phyloP scores from a whole-genome alignment of 1,139 yeast species.

The Candida anutae region DNA sequence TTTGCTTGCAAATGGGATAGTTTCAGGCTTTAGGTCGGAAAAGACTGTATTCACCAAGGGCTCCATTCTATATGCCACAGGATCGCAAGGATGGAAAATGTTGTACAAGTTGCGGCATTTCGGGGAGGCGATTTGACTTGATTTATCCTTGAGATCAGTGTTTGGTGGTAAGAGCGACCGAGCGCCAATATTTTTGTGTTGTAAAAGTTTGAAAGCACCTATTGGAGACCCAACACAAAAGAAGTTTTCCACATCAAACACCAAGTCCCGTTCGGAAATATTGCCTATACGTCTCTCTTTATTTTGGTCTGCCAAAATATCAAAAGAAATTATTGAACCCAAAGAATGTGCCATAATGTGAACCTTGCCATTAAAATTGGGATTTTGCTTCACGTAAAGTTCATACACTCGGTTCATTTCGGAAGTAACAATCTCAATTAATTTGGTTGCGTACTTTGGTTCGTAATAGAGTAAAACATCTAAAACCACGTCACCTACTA shows the following conservation, averaged over 20 bases:
- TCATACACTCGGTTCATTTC: slow-evolving; percentile 68
- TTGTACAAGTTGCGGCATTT: slow-evolving; percentile 60
- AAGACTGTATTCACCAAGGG: slow-evolving; percentile 60
- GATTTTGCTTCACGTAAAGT: slow-evolving; percentile 55
- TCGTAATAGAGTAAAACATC: slow-evolving; percentile 85
- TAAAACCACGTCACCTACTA: slow-evolving; percentile 79
- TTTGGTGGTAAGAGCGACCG: slow-evolving; percentile 16
- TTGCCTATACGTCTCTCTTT: slow-evolving; percentile 12
- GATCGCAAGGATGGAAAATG: slow-evolving; percentile 82
- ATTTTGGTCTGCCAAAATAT: slow-evolving; percentile 55
- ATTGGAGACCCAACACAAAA: slow-evolving; percentile 87
- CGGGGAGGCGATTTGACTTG: slow-evolving; percentile 27
- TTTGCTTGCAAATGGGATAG: slow-evolving; percentile 49
- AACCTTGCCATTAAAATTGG: slow-evolving; percentile 69
- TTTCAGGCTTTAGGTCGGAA: slow-evolving; percentile 50
- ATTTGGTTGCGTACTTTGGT: slow-evolving; percentile 56
- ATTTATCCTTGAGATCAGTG: slow-evolving; percentile 11
- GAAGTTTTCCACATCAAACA: slow-evolving; percentile 66
- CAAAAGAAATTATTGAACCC: slow-evolving; percentile 82
- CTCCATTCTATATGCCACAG: slow-evolving; percentile 80
- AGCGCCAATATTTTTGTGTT: slow-evolving; percentile 45
- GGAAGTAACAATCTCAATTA: slow-evolving; percentile 54
- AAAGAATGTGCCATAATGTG: slow-evolving; percentile 86
- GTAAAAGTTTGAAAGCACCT: slow-evolving; percentile 73
- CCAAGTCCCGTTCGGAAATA: slow-evolving; percentile 26